Conservation (phyloP, 306 rosid genomes). For the Medicago lupulina region DNA sequence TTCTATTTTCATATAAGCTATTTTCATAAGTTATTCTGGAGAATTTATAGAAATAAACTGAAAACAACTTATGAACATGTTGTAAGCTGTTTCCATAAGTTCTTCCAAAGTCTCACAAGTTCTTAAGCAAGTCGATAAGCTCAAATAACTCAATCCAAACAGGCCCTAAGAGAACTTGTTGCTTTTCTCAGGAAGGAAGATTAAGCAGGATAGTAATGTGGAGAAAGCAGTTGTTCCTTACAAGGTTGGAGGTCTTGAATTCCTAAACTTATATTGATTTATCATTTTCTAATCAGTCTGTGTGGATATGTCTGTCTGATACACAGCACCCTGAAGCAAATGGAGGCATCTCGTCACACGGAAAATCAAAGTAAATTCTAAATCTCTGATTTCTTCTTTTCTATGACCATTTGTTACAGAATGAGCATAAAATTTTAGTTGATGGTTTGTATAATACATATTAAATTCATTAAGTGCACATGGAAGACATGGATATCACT, state of each 20-base stretch:
- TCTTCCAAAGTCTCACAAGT: neutral
- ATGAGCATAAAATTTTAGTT: no score
- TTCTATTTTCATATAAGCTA: neutral
- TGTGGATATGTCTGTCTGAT: constrained; percentile 55
- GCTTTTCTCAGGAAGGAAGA: constrained; percentile 61
- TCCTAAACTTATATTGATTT: constrained; percentile 16
- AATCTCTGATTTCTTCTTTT: constrained; percentile 23
- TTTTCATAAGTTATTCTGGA: neutral
- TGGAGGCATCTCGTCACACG: constrained; percentile 62
- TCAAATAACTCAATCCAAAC: neutral
- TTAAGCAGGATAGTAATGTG: constrained; percentile 56
- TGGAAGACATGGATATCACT: no score
- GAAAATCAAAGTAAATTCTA: constrained; percentile 74
- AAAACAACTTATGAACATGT: neutral
- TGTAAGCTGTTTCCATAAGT: neutral
- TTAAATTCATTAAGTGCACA: no score
- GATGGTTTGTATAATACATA: no score
- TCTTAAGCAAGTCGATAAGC: neutral
- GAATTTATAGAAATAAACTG: neutral
- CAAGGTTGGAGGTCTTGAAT: constrained; percentile 60
- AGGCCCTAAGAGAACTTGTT: constrained; percentile 27
- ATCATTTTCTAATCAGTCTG: constrained; percentile 45
- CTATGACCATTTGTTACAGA: neutral
- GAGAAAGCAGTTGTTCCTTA: constrained; percentile 84
- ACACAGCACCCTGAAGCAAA: constrained; percentile 60